A percentile compares a stretch with the other conserved stretches of the same genome.
These are phyloP conservation scores for Auriscalpium microsporum DNA, from an alignment of 768 basidiomycete genomes.

Conservation along the genomic window DNA sequence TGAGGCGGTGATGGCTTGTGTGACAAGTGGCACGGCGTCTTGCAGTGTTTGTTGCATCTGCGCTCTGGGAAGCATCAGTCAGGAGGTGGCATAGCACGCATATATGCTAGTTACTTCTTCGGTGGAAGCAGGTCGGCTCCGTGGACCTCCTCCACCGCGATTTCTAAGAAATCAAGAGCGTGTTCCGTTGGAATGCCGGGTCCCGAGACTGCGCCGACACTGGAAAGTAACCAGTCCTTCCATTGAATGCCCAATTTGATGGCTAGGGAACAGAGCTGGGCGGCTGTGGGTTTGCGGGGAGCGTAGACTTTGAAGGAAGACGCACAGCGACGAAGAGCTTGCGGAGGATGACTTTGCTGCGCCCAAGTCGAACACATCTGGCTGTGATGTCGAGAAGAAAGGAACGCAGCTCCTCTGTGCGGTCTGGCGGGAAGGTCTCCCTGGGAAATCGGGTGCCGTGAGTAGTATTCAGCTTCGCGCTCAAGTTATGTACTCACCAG, in stretches of 20 bases:
- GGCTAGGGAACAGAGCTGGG: constrained; percentile 40
- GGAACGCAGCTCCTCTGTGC: constrained; percentile 50
- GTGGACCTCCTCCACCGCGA: constrained; percentile 76
- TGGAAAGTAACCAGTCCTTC: constrained; percentile 70
- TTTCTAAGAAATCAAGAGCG: constrained; percentile 69
- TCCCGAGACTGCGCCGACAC: constrained; percentile 52
- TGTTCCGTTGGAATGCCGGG: constrained; percentile 50
- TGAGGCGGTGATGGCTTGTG: constrained; percentile 54
- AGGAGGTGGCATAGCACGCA: not conserved
- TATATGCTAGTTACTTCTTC: constrained; percentile 51
- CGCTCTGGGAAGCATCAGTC: constrained; percentile 31
- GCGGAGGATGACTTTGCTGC: constrained; percentile 65
- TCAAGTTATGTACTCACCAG: constrained; percentile 45
- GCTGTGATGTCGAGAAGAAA: constrained; percentile 64
- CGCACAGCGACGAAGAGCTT: constrained; percentile 85
- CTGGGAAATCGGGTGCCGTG: constrained; percentile 27
- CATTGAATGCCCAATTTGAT: constrained; percentile 60
- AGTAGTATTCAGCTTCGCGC: not conserved
- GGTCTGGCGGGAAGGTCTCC: constrained; percentile 64
- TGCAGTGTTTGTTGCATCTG: constrained; percentile 58
- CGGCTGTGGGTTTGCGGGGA: not conserved
- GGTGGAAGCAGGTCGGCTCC: constrained; percentile 66
- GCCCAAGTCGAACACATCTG: constrained; percentile 49
- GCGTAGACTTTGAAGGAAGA: constrained; percentile 2
- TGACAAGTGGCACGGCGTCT: constrained; percentile 62